Evolutionary conservation across 202 grass and related monocot genomes (phyloP), one percentile per base, ranked within the genome.

Genomic region (Alloteropsis angusta): DNA sequence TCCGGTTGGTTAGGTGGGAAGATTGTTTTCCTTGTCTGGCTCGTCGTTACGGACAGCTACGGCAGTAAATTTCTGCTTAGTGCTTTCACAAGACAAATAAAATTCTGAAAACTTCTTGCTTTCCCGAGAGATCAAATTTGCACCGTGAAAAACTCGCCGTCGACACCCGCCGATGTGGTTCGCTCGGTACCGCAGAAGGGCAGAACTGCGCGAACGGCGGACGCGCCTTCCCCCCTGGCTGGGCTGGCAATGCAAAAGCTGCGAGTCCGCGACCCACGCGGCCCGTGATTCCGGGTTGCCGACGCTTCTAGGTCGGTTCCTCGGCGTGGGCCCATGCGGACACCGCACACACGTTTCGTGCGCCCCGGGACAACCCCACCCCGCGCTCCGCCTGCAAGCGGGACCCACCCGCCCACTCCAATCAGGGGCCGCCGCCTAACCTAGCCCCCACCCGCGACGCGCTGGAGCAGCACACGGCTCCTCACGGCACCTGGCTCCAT

Each of bases 251-350:
- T 35, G 72, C 59, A 5, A 78, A 21, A 15, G 37, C 80, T 42
- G 60, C 60, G n/a, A n/a, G n/a, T n/a, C n/a, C 47, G 47, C 56
- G 42, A 34, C 23, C 58, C 87, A 89, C 78, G 78, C 65, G 42
- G 32, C 3, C 34, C 58, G 71, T 12, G 12, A 60, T 85, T 37
- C 21, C 84, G 55, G 71, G 42, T 82, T 6, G 34, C 82, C 64
- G 82, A 71, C 61, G 60, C 58, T 73, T 81, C 78, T 46, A 78
- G 82, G 82, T 89, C 78, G 82, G 87, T 78, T 85, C 77, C 22
- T 19, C 34, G n/a, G 3, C 21, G 65, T 59, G 70, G 76, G 82
- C 21, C 87, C 85, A 17, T 56, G 5, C 18, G 17, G 42, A 17
- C 58, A 16, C 36, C 77, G 56, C n/a, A 5, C 50, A 77, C 87